Evolutionary conservation across 768 basidiomycete genomes (phyloP), one percentile per base, ranked within the genome.

Genomic region (Omphalotus guepiniiformis): DNA sequence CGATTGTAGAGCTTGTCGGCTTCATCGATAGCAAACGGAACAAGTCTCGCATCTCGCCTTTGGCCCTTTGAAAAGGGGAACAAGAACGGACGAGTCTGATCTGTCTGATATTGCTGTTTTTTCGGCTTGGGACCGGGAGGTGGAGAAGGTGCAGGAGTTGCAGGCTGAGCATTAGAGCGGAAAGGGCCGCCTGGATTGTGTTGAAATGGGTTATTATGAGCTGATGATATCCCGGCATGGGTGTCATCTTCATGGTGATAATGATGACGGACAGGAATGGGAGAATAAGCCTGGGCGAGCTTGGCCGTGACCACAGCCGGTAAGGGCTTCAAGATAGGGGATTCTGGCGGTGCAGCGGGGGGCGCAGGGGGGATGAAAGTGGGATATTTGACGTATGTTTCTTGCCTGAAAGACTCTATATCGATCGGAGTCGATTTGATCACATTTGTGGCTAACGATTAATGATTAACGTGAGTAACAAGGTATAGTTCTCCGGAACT

Each of bases 91-190:
- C 89, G 76, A 38, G 71, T 82, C 62, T 94, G 96, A 65, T 99
- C 96, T 0, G 96, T 99, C 61, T 98, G 96, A 63, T 92, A 99
- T 62, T 95, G 92, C 61, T 95, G 95, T 63, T 98, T 97, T 72
- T 99, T 99, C 8, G 90, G 92, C 60, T 95, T 97, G 2, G 83
- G 88, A 27, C 82, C 78, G 6, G 79, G 73, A 0, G 90, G 89
- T 0, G 93, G 93, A 0, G 91, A 82, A 2, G 94, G 93, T 21
- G 93, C 92, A 5, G 94, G 94, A 3, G 94, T 98, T 11, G 83
- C 79, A 1, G 92, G 84, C 58, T 88, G 88, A 13, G 61, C 58
- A 27, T 64, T 63, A 22, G 63, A 58, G 23, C 78, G 68, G 57
- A 68, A 78, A 7, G 66, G 23, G 6, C 4, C 5, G 15, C 27